Base-by-base conservation (phyloP, 2,329 filamentous ascomycete species). In the Didymellaceae sp. region DNA sequence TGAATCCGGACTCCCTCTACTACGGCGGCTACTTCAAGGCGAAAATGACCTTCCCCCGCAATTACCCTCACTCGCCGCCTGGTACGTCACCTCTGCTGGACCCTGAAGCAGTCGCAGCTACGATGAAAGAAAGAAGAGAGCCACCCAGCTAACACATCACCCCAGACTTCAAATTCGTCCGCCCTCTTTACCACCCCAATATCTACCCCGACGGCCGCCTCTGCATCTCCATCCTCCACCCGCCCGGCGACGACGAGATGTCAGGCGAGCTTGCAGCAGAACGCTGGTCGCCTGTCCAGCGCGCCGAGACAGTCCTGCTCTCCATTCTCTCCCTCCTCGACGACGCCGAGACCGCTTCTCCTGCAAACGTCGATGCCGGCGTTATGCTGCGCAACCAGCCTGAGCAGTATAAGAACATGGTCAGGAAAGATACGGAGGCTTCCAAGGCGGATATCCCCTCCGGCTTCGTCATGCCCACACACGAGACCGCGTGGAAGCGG, bases 171-270 rank as follows among this genome's bases (percentile, higher is more conserved):
- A 87, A 87, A 58, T 97, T 99, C 76, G 72, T 85, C 14, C 82
- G 82, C 25, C 86, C 89, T 13, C 87, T 97, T 56, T 91, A 86
- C 76, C 93, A 99, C 73, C 93, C 93, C 3, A 99, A 99, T 73
- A 87, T 99, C 67, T 97, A 97, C 77, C 77, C 85, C 5, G 90
- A 97, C 72, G 93, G 93, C 64, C 87, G 87, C 61, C 83, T 97
- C 34, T 97, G 94, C 79, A 97, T 99, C 71, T 97, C 92, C 35
- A 99, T 99, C 66, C 85, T 99, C 9, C 93, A 99, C 74, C 83
- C 85, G 14, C 91, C 94, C 0, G 94, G 94, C 59, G 91, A 97
- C 54, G 93, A 97, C 69, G 85, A 89, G 62, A 93, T 92, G 80
- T 96, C 92, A 0, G 94, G 94, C 54, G 93, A 97, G 75, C 77